Evolutionary conservation across 371 early-diverging fungal species (phyloP).

Genomic region (Haplosporangium sp.): DNA sequence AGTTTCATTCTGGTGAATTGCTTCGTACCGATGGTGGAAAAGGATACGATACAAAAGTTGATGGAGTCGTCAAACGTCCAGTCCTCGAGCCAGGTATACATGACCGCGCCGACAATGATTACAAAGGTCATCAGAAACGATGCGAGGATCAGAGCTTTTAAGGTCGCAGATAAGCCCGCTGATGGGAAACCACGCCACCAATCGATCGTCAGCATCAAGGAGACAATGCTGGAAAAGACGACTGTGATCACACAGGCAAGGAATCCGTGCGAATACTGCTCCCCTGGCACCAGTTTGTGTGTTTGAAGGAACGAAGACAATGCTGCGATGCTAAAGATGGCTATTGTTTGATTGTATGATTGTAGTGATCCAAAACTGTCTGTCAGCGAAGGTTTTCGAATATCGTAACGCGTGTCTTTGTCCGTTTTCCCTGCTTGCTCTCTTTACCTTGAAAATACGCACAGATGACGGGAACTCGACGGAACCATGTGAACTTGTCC

Average conservation of each 20-base stretch:
- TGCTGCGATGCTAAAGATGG: constrained; percentile 34
- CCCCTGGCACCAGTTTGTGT: constrained; percentile 20
- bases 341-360: constrained; percentile 1
- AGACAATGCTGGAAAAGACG: constrained; percentile 35
- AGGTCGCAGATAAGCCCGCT: constrained; percentile 44
- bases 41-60: constrained; percentile 54
- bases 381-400: too few relatives aligned
- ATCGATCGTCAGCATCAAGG: constrained; percentile 46
- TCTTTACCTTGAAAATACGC: constrained; percentile 45
- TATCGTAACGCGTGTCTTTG: too few relatives aligned
- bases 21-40: constrained; percentile 45
- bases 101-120: constrained; percentile 40
- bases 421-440: too few relatives aligned
- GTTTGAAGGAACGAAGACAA: constrained; percentile 36
- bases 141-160: constrained; percentile 47
- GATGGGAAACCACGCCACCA: constrained; percentile 52
- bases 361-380: too few relatives aligned
- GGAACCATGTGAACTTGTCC: constrained; percentile 36
- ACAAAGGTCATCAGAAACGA: constrained; percentile 51
- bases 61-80: constrained; percentile 50
- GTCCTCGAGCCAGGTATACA: constrained; percentile 28
- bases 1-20: too few relatives aligned
- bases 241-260: constrained; percentile 48
- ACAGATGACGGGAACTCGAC: constrained; percentile 25
- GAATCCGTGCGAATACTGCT: constrained; percentile 50